Percentiles rank a stretch among this genome's conserved stretches.
These are phyloP conservation scores for Cicer arietinum DNA, from an alignment of 306 rosid genomes.

Conservation along the genomic window DNA sequence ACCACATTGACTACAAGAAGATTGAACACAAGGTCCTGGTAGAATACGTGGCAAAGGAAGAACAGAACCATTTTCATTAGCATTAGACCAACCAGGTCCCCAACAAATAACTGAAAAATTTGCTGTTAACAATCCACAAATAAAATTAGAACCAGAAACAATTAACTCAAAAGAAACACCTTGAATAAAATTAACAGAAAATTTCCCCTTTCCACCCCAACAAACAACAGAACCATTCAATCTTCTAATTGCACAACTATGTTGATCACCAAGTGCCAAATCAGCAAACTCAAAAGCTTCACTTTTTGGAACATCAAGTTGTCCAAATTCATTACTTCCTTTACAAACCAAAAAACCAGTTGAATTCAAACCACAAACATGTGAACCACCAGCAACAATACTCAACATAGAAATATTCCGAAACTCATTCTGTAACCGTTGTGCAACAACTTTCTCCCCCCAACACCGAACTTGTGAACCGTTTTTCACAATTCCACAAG, in stretches of 20 bases:
- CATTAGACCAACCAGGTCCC: constrained; percentile 78
- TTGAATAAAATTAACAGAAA: constrained; percentile 39
- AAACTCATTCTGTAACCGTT: constrained; percentile 53
- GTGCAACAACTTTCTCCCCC: constrained; percentile 53
- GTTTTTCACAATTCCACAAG: constrained; percentile 70
- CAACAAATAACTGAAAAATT: constrained; percentile 74
- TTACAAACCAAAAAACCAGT: constrained; percentile 66
- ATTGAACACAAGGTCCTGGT: constrained; percentile 83
- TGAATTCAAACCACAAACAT: constrained; percentile 72
- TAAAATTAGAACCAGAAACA: constrained; percentile 73
- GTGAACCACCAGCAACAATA: constrained; percentile 66
- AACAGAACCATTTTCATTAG: constrained; percentile 38
- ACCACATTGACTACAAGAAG: constrained; percentile 64
- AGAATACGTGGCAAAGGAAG: constrained; percentile 63
- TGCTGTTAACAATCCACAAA: constrained; percentile 66
- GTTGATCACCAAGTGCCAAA: constrained; percentile 68
- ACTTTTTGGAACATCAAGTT: constrained; percentile 55
- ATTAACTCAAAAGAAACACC: constrained; percentile 62
- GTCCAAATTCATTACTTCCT: constrained; percentile 68
- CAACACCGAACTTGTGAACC: constrained; percentile 59
- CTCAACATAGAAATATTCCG: constrained; percentile 60
- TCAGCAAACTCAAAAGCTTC: constrained; percentile 49
- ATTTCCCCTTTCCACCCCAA: constrained; percentile 70
- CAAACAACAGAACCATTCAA: constrained; percentile 66
- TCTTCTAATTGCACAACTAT: constrained; percentile 68